Conservation (phyloP, 2,329 filamentous ascomycete genomes). For the Neonectria ditissima region DNA sequence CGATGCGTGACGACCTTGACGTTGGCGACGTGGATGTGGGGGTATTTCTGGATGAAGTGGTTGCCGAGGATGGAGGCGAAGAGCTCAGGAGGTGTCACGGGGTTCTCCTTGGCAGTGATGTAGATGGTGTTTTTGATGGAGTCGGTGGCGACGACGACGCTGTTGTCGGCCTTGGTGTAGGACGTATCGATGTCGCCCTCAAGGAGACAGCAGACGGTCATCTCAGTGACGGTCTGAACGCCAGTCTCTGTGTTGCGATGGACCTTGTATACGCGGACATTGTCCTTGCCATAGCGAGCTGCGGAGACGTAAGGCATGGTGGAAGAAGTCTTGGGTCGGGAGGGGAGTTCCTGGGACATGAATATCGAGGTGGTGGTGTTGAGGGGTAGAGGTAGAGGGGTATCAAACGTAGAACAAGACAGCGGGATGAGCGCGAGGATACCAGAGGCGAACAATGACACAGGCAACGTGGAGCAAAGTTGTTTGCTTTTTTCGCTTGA, state of each 20-base stretch:
- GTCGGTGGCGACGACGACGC: constrained; percentile 94
- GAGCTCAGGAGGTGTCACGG: constrained; percentile 91
- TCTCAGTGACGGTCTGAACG: constrained; percentile 88
- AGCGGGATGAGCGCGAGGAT: constrained; percentile 1
- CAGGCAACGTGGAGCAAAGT: constrained; percentile 5
- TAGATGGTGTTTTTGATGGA: constrained; percentile 98
- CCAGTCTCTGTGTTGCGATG: constrained; percentile 81
- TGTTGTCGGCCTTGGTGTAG: constrained; percentile 95
- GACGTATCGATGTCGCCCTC: constrained; percentile 92
- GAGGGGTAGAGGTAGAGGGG: constrained; percentile 20
- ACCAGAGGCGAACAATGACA: constrained; percentile 6
- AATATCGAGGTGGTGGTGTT: constrained; percentile 17
- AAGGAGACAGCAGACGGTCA: constrained; percentile 92
- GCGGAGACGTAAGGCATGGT: constrained; percentile 68
- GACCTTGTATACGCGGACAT: constrained; percentile 97
- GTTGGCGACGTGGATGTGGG: constrained; percentile 87
- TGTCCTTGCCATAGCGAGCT: constrained; percentile 93
- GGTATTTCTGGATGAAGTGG: constrained; percentile 90
- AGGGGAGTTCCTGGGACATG: constrained; percentile 31
- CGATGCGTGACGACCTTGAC: constrained; percentile 86
- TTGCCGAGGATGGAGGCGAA: constrained; percentile 86
- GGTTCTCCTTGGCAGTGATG: constrained; percentile 93
- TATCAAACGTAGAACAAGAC: constrained; percentile 10
- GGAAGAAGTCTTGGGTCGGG: constrained; percentile 30
- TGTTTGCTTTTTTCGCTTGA: constrained; percentile 10